These are phyloP conservation scores for Aspergillus sp. DNA, from an alignment of 2,329 filamentous ascomycete species.

Conservation along the genomic window DNA sequence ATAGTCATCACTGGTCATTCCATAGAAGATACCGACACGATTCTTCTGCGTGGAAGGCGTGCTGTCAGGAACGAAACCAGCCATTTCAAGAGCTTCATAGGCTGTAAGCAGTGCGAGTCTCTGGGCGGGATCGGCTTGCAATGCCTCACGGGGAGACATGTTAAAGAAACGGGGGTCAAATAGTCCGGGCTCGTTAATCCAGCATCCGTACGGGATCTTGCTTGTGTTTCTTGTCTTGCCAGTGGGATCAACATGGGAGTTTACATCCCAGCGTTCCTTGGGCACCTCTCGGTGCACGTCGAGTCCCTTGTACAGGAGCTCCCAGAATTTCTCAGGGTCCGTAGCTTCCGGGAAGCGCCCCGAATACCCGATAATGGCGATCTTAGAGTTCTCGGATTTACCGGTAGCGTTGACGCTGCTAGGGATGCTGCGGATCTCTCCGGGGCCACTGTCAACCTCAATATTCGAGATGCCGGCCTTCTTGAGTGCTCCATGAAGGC, in stretches of 20 bases:
- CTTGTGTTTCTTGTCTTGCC: constrained; percentile 64
- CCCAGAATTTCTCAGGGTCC: constrained; percentile 59
- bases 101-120: constrained; percentile 56
- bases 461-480: constrained; percentile 20
- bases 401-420: constrained; percentile 19
- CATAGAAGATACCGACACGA: constrained; percentile 63
- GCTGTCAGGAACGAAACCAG: constrained; percentile 63
- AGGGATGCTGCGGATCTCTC: constrained; percentile 16
- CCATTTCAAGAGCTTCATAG: constrained; percentile 52
- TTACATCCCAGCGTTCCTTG: constrained; percentile 58
- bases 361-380: constrained; percentile 71
- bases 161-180: constrained; percentile 71
- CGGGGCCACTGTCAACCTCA: constrained; percentile 19
- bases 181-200: constrained; percentile 59
- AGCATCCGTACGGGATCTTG: constrained; percentile 64
- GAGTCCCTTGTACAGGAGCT: constrained; percentile 59
- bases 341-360: constrained; percentile 63
- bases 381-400: constrained; percentile 18
- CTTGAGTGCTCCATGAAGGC: constrained; percentile 24
- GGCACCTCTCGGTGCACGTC: constrained; percentile 60
- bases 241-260: constrained; percentile 58
- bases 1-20: constrained; percentile 61
- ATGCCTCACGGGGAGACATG: constrained; percentile 66
- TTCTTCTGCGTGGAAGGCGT: constrained; percentile 56
- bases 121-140: constrained; percentile 54